phyloP scores from a whole-genome alignment of 257 asterid genomes.

The Nicotiana undulata region DNA sequence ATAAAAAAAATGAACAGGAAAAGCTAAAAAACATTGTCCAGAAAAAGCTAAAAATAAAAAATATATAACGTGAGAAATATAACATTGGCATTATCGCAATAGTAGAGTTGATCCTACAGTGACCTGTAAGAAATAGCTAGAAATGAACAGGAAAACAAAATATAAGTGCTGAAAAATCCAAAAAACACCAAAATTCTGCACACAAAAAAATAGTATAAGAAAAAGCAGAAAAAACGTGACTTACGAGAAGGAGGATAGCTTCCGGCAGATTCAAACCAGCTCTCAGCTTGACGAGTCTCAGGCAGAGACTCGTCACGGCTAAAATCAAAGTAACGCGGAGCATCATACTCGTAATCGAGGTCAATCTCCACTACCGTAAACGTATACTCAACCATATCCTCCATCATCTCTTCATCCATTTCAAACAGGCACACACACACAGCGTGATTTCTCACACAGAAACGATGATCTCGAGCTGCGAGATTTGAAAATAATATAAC shows the following conservation, averaged over 20 bases:
- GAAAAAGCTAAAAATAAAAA: background rate
- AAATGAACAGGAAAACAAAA: background rate
- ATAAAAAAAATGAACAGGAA: background rate
- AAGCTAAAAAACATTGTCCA: background rate
- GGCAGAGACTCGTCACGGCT: slow-evolving; percentile 44
- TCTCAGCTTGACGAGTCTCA: slow-evolving; percentile 55
- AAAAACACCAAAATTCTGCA: background rate
- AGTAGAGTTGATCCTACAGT: background rate
- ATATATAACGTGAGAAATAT: background rate
- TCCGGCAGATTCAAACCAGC: slow-evolving; percentile 79
- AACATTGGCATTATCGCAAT: background rate
- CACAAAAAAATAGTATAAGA: background rate
- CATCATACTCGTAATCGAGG: slow-evolving; percentile 90
- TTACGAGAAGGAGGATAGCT: slow-evolving; percentile 93
- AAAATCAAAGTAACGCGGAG: slow-evolving; percentile 74
- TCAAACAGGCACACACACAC: slow-evolving; percentile 3
- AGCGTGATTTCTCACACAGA: background rate
- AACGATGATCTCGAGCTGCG: background rate
- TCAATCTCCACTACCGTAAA: slow-evolving; percentile 81
- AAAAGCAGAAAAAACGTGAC: background rate
- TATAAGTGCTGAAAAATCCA: background rate
- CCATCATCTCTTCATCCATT: slow-evolving; percentile 64
- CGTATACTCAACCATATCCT: slow-evolving; percentile 38
- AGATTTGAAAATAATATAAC: background rate
- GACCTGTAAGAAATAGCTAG: background rate